Evolutionary conservation across 2,329 filamentous ascomycete species (phyloP), one percentile per base, ranked within the genome.

Genomic region (Colletotrichum sp.): DNA sequence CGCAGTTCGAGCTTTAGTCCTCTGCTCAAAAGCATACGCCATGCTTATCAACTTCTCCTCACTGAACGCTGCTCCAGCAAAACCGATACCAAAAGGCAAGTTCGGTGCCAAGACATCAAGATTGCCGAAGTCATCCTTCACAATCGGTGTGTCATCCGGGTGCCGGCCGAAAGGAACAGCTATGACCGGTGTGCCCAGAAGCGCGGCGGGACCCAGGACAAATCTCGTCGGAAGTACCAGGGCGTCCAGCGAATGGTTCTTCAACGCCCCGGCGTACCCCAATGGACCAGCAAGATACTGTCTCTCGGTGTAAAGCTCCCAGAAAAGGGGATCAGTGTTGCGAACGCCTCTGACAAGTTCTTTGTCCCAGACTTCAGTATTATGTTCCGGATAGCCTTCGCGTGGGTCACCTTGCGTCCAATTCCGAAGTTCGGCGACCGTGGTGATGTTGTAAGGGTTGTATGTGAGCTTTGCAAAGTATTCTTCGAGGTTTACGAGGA

Each of bases 21-120:
- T 85, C 84, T 93, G 91, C 85, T 95, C 93, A 82, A 92, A 94
- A 6, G 91, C 92, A 85, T 93, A 94, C 8, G 92, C 93, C 80
- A 92, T 88, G 0, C 90, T 90, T 73, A 95, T 90, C 78, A 95
- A 80, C 34, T 83, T 86, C 79, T 89, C 90, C 82, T 95, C 93
- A 43, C 87, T 90, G 85, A 90, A 95, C 65, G 87, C 87, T 4
- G 83, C 82, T 0, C 92, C 93, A 61, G 94, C 84, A 79, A 94
- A 94, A 9, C 87, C 87, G 13, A 95, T 83, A 0, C 93, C 93
- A 81, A 94, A 92, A 26, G 87, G 87, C 28, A 91, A 82, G 21
- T 90, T 90, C 0, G 92, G 92, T 1, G 85, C 92, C 0, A 83
- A 85, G 1, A 83, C 82, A 10, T 91, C 88, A 9, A 94, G 82